These are phyloP conservation scores for Talaromyces thailandensis DNA, from an alignment of 495 filamentous ascomycete species.

Conservation along the genomic window DNA sequence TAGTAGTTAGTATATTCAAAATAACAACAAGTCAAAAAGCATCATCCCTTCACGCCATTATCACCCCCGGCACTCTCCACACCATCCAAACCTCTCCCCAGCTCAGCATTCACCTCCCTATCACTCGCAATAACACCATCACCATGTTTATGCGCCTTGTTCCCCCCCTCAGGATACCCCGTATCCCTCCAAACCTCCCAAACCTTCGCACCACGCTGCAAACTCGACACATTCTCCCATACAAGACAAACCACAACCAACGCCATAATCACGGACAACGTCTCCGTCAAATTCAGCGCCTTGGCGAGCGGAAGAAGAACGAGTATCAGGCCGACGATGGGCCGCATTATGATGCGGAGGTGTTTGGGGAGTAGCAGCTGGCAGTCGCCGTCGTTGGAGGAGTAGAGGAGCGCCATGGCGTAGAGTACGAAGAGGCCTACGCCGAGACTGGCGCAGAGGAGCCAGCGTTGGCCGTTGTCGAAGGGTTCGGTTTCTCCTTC, in stretches of 20 bases:
- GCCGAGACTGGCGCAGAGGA: constrained; percentile 28
- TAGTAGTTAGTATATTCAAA: not conserved
- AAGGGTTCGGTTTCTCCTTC: constrained; percentile 7
- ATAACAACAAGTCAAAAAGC: too few species aligned
- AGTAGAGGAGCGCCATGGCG: constrained; percentile 22
- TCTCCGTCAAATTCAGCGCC: constrained; percentile 16
- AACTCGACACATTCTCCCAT: constrained; percentile 26
- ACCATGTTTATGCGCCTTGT: not conserved
- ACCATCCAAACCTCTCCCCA: not conserved
- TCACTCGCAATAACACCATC: not conserved
- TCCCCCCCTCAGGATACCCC: constrained; percentile 17
- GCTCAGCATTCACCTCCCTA: not conserved
- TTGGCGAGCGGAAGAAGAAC: constrained; percentile 21
- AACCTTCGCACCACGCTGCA: constrained; percentile 18
- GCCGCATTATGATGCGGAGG: constrained; percentile 24
- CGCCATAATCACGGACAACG: constrained; percentile 26
- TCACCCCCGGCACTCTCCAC: not conserved
- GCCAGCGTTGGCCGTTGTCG: constrained; percentile 22
- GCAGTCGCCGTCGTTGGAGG: constrained; percentile 18
- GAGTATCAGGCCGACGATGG: constrained; percentile 19
- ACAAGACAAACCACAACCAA: constrained; percentile 21
- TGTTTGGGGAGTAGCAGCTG: constrained; percentile 20
- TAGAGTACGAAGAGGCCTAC: constrained; percentile 29
- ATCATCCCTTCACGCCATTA: not conserved
- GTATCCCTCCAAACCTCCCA: constrained; percentile 26